A percentile compares a stretch with the other conserved stretches of the same genome.
These are phyloP conservation scores for Exophiala dermatitidis DNA, from an alignment of 2,329 filamentous ascomycete genomes.

Conservation along the genomic window DNA sequence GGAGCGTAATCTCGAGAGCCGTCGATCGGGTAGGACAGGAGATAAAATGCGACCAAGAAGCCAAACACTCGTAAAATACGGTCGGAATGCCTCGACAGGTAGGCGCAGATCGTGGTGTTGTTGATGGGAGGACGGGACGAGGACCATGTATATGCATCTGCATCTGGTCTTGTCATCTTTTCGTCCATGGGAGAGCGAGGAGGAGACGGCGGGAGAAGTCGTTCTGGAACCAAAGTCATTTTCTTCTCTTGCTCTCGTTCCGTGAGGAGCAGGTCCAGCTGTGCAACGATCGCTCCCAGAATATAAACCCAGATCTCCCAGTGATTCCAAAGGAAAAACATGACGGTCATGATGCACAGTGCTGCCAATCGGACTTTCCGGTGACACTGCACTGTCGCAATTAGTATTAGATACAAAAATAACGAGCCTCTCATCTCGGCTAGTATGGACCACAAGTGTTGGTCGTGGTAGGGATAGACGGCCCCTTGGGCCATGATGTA, in stretches of 20 bases:
- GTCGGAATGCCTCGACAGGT: background rate
- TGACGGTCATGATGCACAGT: slow-evolving; percentile 32
- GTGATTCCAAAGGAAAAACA: slow-evolving; percentile 39
- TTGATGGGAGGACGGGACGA: too few species aligned
- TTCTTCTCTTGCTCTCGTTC: slow-evolving; percentile 31
- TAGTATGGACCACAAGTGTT: slow-evolving; percentile 44
- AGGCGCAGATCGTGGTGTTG: background rate
- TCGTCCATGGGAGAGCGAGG: slow-evolving; percentile 12
- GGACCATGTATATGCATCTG: too few species aligned
- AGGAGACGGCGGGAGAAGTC: slow-evolving; percentile 13
- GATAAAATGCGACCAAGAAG: slow-evolving; percentile 38
- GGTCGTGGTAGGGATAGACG: slow-evolving; percentile 36
- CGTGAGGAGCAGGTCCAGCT: slow-evolving; percentile 35
- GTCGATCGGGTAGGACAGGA: slow-evolving; percentile 38
- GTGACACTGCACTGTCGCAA: slow-evolving; percentile 36
- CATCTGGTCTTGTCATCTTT: background rate
- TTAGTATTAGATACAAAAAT: slow-evolving; percentile 37
- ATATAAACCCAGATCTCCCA: slow-evolving; percentile 42
- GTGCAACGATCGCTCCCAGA: slow-evolving; percentile 39
- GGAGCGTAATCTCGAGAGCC: slow-evolving; percentile 35
- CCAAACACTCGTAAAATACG: slow-evolving; percentile 23
- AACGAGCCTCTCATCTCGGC: slow-evolving; percentile 42
- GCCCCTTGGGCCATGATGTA: slow-evolving; percentile 21
- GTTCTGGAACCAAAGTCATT: slow-evolving; percentile 5
- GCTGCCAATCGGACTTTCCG: slow-evolving; percentile 32